Conservation (phyloP, 768 basidiomycete genomes). For the Termitomyces sp. region DNA sequence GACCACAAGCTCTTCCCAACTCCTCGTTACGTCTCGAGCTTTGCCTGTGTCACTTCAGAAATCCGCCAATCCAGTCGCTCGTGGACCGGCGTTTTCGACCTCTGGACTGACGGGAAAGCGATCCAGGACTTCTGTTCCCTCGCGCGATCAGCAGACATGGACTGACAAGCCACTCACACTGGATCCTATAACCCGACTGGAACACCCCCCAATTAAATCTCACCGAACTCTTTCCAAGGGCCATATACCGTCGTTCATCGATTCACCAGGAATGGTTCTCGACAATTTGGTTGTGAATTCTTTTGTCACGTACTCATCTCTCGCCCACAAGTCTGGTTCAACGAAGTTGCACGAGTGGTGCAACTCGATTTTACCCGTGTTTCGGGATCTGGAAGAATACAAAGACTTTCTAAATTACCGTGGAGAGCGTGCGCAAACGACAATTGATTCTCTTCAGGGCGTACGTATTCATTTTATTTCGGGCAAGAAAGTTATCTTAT, state of each 20-base stretch:
- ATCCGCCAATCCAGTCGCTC: too few relatives aligned
- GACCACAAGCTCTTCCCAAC: too few relatives aligned
- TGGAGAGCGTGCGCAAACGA: neutral
- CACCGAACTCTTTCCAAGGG: too few relatives aligned
- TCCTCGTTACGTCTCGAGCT: too few relatives aligned
- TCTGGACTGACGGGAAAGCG: too few relatives aligned
- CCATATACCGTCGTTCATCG: neutral
- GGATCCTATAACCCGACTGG: too few relatives aligned
- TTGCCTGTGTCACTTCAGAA: too few relatives aligned
- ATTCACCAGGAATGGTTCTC: neutral
- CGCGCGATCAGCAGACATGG: too few relatives aligned
- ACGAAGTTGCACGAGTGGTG: neutral
- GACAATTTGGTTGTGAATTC: conserved; percentile 1
- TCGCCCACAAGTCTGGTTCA: neutral
- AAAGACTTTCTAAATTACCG: neutral
- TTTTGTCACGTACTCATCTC: neutral
- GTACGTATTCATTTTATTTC: neutral
- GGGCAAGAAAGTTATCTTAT: neutral
- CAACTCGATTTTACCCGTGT: neutral
- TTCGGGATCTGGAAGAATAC: neutral
- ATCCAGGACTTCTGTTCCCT: too few relatives aligned
- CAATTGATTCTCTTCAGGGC: neutral
- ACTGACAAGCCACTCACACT: too few relatives aligned
- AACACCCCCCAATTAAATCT: too few relatives aligned
- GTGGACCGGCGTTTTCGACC: too few relatives aligned